Conservation (phyloP, 2,329 filamentous ascomycete genomes). For the Penicillium psychrosexuale region DNA sequence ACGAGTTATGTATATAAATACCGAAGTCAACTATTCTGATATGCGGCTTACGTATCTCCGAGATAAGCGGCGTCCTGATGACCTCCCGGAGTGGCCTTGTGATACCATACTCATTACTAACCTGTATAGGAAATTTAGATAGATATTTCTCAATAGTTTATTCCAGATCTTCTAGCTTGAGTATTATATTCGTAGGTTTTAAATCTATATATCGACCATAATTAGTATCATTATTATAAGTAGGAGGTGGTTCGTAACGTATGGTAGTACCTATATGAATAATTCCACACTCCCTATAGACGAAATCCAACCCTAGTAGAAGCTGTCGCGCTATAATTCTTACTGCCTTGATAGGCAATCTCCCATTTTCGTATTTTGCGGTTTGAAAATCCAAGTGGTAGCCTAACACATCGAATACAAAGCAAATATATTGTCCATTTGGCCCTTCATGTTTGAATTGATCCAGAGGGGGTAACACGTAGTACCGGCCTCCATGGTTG, state of each 20-base stretch:
- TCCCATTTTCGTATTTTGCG: conserved; percentile 20
- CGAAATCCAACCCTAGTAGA: conserved; percentile 24
- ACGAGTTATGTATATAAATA: background rate
- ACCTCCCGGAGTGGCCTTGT: conserved; percentile 22
- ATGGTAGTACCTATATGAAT: background rate
- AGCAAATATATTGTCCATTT: conserved; percentile 29
- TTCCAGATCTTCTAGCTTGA: background rate
- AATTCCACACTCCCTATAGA: background rate
- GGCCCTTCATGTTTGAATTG: conserved; percentile 18
- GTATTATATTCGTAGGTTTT: background rate
- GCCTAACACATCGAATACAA: conserved; percentile 19
- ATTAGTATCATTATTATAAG: background rate
- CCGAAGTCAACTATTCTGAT: background rate
- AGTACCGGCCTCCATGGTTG: background rate
- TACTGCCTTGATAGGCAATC: conserved; percentile 21
- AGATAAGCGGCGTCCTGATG: conserved; percentile 22
- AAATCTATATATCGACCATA: background rate
- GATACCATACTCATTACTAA: background rate
- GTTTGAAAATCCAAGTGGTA: too few species aligned
- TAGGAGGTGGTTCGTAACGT: background rate
- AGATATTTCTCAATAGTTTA: background rate
- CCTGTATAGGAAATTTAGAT: background rate
- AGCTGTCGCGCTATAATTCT: conserved; percentile 24
- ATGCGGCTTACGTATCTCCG: conserved; percentile 11
- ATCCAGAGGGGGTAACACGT: background rate